Conservation (phyloP, 139 green algal genomes). For the Dunaliella primolecta region DNA sequence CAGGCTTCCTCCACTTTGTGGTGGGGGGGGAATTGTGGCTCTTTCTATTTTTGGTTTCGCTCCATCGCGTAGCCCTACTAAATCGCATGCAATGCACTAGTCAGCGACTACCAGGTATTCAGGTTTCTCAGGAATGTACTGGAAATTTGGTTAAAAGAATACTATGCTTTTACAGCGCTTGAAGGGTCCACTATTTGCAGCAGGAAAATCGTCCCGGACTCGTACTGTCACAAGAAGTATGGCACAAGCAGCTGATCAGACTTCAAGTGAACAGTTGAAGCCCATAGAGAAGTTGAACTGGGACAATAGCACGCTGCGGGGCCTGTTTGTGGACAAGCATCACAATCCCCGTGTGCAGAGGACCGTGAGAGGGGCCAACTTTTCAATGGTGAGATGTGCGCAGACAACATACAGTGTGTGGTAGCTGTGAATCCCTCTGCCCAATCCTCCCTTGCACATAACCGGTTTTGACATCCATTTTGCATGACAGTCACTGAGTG, state of each 20-base stretch:
- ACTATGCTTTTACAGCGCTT: background rate
- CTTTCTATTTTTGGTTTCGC: too few species aligned
- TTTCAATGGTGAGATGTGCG: constrained; percentile 25
- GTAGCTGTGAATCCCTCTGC: background rate
- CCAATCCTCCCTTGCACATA: background rate
- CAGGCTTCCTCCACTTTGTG: too few species aligned
- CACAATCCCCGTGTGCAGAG: background rate
- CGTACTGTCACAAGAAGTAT: too few species aligned
- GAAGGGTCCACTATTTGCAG: background rate
- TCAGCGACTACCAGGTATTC: too few species aligned
- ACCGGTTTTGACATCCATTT: too few species aligned
- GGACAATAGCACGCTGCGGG: constrained; percentile 34
- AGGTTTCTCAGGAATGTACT: too few species aligned
- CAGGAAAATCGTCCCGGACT: background rate
- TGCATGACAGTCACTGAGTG: too few species aligned
- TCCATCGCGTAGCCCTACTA: too few species aligned
- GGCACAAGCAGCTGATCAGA: background rate
- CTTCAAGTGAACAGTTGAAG: background rate
- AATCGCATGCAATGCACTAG: too few species aligned
- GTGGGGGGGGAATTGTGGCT: too few species aligned
- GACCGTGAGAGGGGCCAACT: constrained; percentile 36
- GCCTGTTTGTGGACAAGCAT: constrained; percentile 24
- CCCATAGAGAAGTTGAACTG: constrained; percentile 36
- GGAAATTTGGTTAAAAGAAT: background rate
- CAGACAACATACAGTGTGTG: background rate